Percentiles rank a stretch among this genome's conserved stretches.
These are phyloP conservation scores for Arachnomyces sp. DNA, from an alignment of 2,329 filamentous ascomycete genomes.

Conservation along the genomic window DNA sequence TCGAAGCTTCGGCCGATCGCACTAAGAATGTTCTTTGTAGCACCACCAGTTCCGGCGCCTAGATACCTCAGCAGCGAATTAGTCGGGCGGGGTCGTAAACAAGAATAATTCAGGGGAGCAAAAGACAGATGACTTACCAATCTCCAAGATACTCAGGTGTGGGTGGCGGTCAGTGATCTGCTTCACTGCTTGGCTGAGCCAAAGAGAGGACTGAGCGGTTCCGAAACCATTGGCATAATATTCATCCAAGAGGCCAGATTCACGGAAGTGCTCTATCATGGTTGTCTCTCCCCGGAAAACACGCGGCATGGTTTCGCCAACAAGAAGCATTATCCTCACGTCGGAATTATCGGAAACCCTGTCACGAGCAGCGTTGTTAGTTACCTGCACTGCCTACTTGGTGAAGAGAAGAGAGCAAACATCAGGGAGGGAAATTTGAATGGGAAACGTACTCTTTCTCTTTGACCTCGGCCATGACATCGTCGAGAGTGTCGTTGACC, in stretches of 20 bases:
- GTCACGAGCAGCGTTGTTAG: too few relatives aligned
- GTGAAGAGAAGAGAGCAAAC: too few relatives aligned
- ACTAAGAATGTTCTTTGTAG: slow-evolving; percentile 31
- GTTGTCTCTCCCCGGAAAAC: slow-evolving; percentile 24
- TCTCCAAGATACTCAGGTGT: slow-evolving; percentile 37
- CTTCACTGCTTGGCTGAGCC: too few relatives aligned
- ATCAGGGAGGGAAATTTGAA: too few relatives aligned
- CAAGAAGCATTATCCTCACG: slow-evolving; percentile 4
- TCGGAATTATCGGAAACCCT: slow-evolving; percentile 6
- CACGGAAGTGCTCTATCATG: slow-evolving; percentile 23
- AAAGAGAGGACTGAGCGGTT: too few relatives aligned
- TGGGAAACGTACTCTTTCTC: too few relatives aligned
- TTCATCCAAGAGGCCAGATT: slow-evolving; percentile 8
- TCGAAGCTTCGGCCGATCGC: slow-evolving; percentile 24
- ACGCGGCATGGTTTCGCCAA: slow-evolving; percentile 24
- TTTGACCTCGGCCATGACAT: neutral
- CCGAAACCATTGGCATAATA: slow-evolving; percentile 9
- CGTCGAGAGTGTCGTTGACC: slow-evolving; percentile 10
- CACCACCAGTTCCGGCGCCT: slow-evolving; percentile 39
- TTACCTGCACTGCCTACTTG: too few relatives aligned
- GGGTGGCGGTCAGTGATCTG: slow-evolving; percentile 36
- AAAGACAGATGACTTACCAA: slow-evolving; percentile 15
- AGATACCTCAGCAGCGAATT: slow-evolving; percentile 17
- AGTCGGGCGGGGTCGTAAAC: neutral
- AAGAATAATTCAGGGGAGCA: too few relatives aligned